Percentiles rank a stretch among this genome's conserved stretches.
Evolutionary conservation across 2,329 filamentous ascomycete species (phyloP).

Genomic region (Neoscytalidium dimidiatum): DNA sequence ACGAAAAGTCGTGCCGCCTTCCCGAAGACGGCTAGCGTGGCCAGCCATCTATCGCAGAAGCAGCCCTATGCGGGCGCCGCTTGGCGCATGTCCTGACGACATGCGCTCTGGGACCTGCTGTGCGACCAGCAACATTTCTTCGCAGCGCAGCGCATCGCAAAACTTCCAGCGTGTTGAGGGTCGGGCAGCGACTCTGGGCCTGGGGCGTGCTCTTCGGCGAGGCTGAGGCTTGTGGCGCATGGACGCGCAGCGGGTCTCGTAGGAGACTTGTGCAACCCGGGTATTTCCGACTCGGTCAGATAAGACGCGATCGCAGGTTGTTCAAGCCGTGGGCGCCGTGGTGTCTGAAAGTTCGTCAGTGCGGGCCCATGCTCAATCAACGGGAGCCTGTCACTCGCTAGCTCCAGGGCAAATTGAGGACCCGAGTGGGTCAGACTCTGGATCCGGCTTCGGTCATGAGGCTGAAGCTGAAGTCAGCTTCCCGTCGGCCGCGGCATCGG

Average conservation of each 20-base stretch:
- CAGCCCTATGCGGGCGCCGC: constrained; percentile 16
- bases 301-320: constrained; percentile 3
- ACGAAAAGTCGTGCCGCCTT: constrained; percentile 16
- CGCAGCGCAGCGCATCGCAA: background rate
- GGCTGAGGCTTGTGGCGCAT: constrained; percentile 7
- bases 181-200: background rate
- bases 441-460: constrained; percentile 9
- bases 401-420: background rate
- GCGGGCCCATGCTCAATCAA: constrained; percentile 14
- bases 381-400: constrained; percentile 14
- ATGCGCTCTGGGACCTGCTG: background rate
- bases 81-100: constrained; percentile 10
- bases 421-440: constrained; percentile 5
- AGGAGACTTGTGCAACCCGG: constrained; percentile 4
- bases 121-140: background rate
- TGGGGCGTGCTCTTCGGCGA: background rate
- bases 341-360: constrained; percentile 18
- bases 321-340: constrained; percentile 15
- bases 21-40: constrained; percentile 10
- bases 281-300: constrained; percentile 15
- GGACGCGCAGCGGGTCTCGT: background rate
- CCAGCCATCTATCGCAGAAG: constrained; percentile 8
- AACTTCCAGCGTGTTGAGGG: background rate
- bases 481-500: constrained; percentile 12
- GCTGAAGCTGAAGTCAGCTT: constrained; percentile 2